Conservation (phyloP, 371 early-diverging fungal species). For the Mortierella sp. region DNA sequence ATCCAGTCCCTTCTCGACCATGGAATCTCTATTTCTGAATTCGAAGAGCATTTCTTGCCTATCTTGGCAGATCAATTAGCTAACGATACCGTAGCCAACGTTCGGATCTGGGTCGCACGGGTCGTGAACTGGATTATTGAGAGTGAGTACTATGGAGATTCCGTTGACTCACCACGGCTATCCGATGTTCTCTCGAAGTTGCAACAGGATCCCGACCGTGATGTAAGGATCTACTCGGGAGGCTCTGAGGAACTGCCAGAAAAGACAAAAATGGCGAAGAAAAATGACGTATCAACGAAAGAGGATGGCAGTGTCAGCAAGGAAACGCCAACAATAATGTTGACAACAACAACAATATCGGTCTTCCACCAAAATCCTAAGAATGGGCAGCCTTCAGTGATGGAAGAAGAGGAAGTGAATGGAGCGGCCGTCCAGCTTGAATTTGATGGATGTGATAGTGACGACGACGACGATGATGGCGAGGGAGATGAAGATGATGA, state of each 20-base stretch:
- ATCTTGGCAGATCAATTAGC: constrained; percentile 37
- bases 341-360: constrained; percentile 8
- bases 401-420: constrained; percentile 20
- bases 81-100: constrained; percentile 42
- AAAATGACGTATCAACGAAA: background rate
- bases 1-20: constrained; percentile 49
- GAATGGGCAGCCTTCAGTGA: constrained; percentile 23
- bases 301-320: background rate
- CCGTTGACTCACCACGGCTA: constrained; percentile 17
- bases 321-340: background rate
- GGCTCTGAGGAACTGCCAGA: constrained; percentile 37
- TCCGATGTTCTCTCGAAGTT: constrained; percentile 14
- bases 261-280: constrained; percentile 23
- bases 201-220: constrained; percentile 47
- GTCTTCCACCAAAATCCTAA: constrained; percentile 48
- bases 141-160: constrained; percentile 40
- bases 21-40: constrained; percentile 33
- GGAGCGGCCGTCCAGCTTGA: constrained; percentile 10
- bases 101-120: constrained; percentile 50
- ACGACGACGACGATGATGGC: constrained; percentile 9
- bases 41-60: constrained; percentile 39
- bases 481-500: background rate
- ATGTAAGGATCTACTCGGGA: constrained; percentile 51
- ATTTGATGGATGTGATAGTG: constrained; percentile 21
- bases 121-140: constrained; percentile 52